Evolutionary conservation across 805 yeast genomes (phyloP), one percentile per base, ranked within the genome.

Genomic region (Wickerhamomyces silvicola): DNA sequence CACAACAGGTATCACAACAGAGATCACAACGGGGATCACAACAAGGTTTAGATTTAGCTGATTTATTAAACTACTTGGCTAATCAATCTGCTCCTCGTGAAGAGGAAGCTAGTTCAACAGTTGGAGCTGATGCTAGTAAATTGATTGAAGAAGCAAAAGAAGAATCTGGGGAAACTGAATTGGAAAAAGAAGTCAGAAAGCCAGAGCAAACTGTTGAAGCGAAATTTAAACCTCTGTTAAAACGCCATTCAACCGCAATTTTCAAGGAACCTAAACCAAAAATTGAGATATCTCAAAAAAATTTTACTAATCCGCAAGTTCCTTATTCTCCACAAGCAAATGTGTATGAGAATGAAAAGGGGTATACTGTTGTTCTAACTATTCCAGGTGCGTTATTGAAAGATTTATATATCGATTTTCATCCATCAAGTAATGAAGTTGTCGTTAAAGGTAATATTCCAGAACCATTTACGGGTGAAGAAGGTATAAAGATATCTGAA

Each of bases 301-400:
- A 51, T 20, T 42, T 43, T 10, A 43, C 42, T 28, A 48, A 49
- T 31, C 47, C 50, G 18, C 53, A 57, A 13, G 38, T 67, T 28
- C 78, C 78, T 40, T 72, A 72, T 38, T 69, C 79, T 9, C 81
- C 82, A 16, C 70, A 72, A 34, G 57, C 75, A 4, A 77, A 75
- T 41, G 67, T 75, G n/a, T 75, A 74, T 42, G 77, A 75, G 38
- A 57, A 62, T 30, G 60, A 61, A 2, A 60, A 60, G 12, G 53
- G 57, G 12, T 76, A 74, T 40, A 47, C 62, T 11, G 64, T 74
- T 10, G 69, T 68, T 1, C 49, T 75, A 10, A 69, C 79, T 4
- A 49, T 76, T 17, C 75, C 82, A n/a, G 82, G 82, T 29, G 77
- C 78, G 3, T 59, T 63, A 20, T 66, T 72, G 15, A 64, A 66